Evolutionary conservation across 805 yeast genomes (phyloP), one percentile per base, ranked within the genome.

Genomic region (Wickerhamiella siamensis): DNA sequence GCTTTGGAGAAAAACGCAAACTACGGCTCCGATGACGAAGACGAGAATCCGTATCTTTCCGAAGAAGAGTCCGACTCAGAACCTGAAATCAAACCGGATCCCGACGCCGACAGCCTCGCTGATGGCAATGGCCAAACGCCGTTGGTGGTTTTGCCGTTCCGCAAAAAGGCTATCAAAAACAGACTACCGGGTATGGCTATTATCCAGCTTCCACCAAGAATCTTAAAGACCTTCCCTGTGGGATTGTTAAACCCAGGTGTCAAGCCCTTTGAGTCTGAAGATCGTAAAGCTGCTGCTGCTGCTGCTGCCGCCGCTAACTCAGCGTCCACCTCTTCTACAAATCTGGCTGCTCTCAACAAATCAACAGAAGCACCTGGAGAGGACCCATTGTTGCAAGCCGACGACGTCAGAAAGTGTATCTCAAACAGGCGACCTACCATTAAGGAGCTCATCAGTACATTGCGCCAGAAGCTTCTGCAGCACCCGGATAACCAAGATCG

Each of bases 1-100:
- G 79, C 84, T 51, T 75, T 88, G 24, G 96, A 88, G 58, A 77
- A 83, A 60, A 79, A 79, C 51, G 94, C 63, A 34, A 87, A 83
- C 37, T 86, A 88, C 52, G 96, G 86, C 52, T 74, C 80, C 41
- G 93, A 82, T 48, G 88, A 83, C 41, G n/a, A n/a, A n/a, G 91
- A 84, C 42, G 69, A 70, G 36, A 83, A 84, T 57, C 95, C 95
- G 32, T 86, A 84, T 54, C 65, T 80, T 18, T 74, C 79, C 37
- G 73, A 82, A 54, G 83, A 77, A 39, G 71, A 69, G 14, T 66
- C 64, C 37, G 63, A 64, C n/a, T 61, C 59, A 2, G 69, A 63
- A 27, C 67, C 65, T 31, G 63, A 64, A n/a, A 58, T 58, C n/a
- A 69, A 63, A 32, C 63, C 62, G 4, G 65, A 62, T 15, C 54